Base-by-base conservation (phyloP, 352 stramenopile genomes). In the Phytophthora pluvialis region DNA sequence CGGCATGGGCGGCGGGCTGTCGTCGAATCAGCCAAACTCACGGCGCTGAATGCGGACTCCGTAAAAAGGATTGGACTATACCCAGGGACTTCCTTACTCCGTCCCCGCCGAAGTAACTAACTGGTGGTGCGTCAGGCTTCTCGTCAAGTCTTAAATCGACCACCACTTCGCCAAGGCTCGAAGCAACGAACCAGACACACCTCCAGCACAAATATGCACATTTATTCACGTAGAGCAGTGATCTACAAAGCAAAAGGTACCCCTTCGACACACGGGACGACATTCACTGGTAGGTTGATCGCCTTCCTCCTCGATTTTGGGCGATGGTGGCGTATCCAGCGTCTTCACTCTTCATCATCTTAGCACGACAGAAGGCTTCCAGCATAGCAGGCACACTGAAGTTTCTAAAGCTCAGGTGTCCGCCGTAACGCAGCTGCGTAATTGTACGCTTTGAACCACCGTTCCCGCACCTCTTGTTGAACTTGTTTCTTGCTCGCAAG, bases 371-470 rank as follows among this genome's bases (percentile, higher is more conserved):
- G 39, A 83, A 81, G 5, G 76, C 79, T 54, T 85, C 81, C 6
- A 90, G 60, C 64, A 90, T 75, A 3, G 77, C 72, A 7, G 76
- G 67, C 0, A 88, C 75, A 26, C 70, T 89, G 33, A 89, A 80
- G 28, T 72, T 18, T 21, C 36, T 43, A 32, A 90, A 86, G 46
- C 64, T 83, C 16, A 90, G 42, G 0, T 54, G 39, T 3, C 73
- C 59, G 6, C 72, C 75, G 21, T 67, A 81, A 5, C 71, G 64
- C 16, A 68, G 28, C 77, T 3, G 71, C 82, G 21, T 75, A 88
- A 49, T 88, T 89, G 57, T 79, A 89, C 16, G 71, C 84, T 16
- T 72, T 71, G 13, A 53, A 52, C 82, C 84, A 93, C 25, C 67
- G 70, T 38, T 77, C 75, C 1, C 32, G 36, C 11, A 86, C 71